A percentile compares a stretch with the other conserved stretches of the same genome.
These are phyloP conservation scores for Pisolithus thermaeus DNA, from an alignment of 1,284 basidiomycete species.

Conservation along the genomic window DNA sequence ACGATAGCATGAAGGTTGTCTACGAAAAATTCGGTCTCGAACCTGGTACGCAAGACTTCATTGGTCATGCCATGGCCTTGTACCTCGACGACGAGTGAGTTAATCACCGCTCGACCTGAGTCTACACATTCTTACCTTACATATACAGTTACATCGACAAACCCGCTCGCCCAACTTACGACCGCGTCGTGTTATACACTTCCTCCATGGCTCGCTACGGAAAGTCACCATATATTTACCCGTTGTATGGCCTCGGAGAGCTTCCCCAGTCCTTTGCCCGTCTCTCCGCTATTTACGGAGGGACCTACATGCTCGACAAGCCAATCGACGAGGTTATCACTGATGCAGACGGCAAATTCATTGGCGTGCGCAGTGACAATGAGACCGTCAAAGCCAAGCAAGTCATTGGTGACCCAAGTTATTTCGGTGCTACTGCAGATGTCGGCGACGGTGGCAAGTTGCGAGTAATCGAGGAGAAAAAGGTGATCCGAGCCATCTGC, in stretches of 20 bases:
- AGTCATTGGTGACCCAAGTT: slow-evolving; percentile 97
- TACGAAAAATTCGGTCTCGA: slow-evolving; percentile 98
- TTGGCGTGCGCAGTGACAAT: slow-evolving; percentile 84
- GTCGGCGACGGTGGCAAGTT: slow-evolving; percentile 67
- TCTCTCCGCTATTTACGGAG: slow-evolving; percentile 97
- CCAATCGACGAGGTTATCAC: slow-evolving; percentile 88
- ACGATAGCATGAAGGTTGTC: slow-evolving; percentile 84
- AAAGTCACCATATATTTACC: slow-evolving; percentile 99
- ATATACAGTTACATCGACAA: slow-evolving; percentile 81
- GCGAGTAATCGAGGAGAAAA: slow-evolving; percentile 87
- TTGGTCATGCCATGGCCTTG: slow-evolving; percentile 99
- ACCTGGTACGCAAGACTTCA: slow-evolving; percentile 97
- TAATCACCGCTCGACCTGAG: background rate
- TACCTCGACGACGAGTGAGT: slow-evolving; percentile 95
- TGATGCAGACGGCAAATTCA: slow-evolving; percentile 82
- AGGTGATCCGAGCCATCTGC: slow-evolving; percentile 96
- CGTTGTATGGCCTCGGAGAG: slow-evolving; percentile 97
- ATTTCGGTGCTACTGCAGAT: slow-evolving; percentile 82
- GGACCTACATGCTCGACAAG: slow-evolving; percentile 99
- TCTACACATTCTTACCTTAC: slow-evolving; percentile 6
- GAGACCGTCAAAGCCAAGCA: slow-evolving; percentile 98
- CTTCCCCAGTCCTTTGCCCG: slow-evolving; percentile 98
- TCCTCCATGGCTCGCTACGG: slow-evolving; percentile 99
- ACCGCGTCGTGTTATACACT: slow-evolving; percentile 96
- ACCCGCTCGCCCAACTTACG: slow-evolving; percentile 85